Percentiles rank a stretch among this genome's conserved stretches.
phyloP scores from a whole-genome alignment of 2,329 filamentous ascomycete species.

The Orbilia javanica region DNA sequence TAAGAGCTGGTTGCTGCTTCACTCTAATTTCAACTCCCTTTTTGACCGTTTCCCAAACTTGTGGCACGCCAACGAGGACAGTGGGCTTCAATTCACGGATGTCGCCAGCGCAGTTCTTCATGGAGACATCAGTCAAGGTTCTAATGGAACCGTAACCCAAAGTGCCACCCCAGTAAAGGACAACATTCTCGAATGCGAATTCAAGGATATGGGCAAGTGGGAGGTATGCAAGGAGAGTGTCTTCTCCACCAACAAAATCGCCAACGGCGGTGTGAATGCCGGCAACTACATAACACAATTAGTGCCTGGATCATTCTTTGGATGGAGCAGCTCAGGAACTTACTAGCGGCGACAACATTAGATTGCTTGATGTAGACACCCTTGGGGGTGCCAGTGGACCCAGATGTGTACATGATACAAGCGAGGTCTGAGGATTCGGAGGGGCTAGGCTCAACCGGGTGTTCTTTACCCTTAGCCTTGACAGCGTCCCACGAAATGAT shows the following conservation, averaged over 20 bases:
- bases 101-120: conserved; percentile 91
- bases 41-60: conserved; percentile 96
- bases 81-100: conserved; percentile 92
- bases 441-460: conserved; percentile 77
- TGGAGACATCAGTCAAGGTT: conserved; percentile 85
- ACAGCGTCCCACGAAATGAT: conserved; percentile 72
- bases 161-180: conserved; percentile 87
- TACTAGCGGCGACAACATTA: conserved; percentile 82
- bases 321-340: conserved; percentile 63
- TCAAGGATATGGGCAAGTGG: conserved; percentile 96
- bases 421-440: conserved; percentile 82
- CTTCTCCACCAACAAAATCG: conserved; percentile 80
- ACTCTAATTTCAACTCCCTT: conserved; percentile 90
- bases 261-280: conserved; percentile 84
- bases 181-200: conserved; percentile 93
- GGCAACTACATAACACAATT: conserved; percentile 71
- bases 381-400: conserved; percentile 89
- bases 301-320: conserved; percentile 4
- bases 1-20: conserved; percentile 76
- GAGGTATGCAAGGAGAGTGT: conserved; percentile 88
- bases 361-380: conserved; percentile 86
- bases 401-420: conserved; percentile 89
- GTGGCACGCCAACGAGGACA: conserved; percentile 91
- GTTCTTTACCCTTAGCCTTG: conserved; percentile 73
- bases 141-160: conserved; percentile 93